Evolutionary conservation across 345 rosid genomes (phyloP), one percentile per base, ranked within the genome.

Genomic region (Arabis hirsuta): DNA sequence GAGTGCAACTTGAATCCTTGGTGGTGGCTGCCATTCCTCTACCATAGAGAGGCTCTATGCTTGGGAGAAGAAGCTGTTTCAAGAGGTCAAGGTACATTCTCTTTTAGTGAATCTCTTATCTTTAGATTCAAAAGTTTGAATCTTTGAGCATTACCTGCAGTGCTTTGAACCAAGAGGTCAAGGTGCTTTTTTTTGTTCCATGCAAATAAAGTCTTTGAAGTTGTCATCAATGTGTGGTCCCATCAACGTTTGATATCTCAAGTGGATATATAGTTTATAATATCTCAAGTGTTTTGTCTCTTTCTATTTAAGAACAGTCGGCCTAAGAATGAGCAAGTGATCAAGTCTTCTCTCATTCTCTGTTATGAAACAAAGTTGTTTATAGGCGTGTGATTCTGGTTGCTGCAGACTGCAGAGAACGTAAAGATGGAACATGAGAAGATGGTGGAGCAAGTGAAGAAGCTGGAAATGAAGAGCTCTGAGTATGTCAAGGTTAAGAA

Each of bases 21-120:
- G 75, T 55, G 79, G 38, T 34, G 38, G 38, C 38, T 34, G 96
- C 78, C 98, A 94, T 63, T 88, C 88, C 44, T 91, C 93, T 9
- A 91, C 97, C 9, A 83, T 90, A 11, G 98, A 91, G 70, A 88
- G 93, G 55, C 74, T 94, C 7, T 91, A 84, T 76, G 96, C 97
- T 52, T 94, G 97, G 97, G 98, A 91, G 86, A 91, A 91, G 86
- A 94, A 91, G 69, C 86, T 94, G 13, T 91, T 73, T 81, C 84
- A 81, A 69, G 97, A 91, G 62, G 98, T 91, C 65, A 91, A 94
- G 98, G 98, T 94, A 76, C 38, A 34, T 34, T 24, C 50, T 76
- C 57, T 44, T 27, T 26, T 52, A 27, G 24, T 36, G 61, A 19
- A 32, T 26, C 41, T 26, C 41, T 26, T 47, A 9, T 14, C 36